Percentiles rank a stretch among this genome's conserved stretches.
These are phyloP conservation scores for Alliaria petiolata DNA, from an alignment of 345 rosid genomes.

Conservation along the genomic window DNA sequence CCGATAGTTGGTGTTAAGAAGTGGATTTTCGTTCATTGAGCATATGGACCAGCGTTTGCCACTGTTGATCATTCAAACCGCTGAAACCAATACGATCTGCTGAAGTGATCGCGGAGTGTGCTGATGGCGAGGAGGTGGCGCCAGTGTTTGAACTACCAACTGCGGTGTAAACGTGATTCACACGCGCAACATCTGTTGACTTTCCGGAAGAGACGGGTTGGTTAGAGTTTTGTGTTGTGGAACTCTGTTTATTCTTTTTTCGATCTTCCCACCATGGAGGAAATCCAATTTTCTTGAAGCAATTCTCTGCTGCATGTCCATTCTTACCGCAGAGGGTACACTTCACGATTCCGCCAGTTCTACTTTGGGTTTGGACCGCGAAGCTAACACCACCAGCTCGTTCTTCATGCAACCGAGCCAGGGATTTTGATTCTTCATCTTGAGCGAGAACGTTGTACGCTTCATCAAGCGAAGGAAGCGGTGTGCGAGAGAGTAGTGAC, in stretches of 20 bases:
- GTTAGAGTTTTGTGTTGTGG: no score
- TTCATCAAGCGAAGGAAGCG: not conserved
- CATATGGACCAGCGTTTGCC: not conserved
- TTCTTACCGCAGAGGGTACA: not conserved
- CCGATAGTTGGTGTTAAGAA: accelerated
- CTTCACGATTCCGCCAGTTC: not conserved
- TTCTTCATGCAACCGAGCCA: not conserved
- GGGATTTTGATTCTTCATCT: not conserved
- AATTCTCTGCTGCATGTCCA: not conserved
- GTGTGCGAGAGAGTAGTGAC: not conserved
- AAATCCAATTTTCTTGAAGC: not conserved
- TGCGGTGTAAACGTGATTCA: not conserved
- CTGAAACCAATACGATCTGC: not conserved
- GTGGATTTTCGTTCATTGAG: accelerated
- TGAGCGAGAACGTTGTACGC: not conserved
- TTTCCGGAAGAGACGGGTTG: not conserved
- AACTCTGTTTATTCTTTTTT: not conserved
- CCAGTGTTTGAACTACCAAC: not conserved
- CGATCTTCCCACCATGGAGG: not conserved
- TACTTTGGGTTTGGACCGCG: not conserved
- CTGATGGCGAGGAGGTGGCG: not conserved
- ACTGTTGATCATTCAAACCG: not conserved
- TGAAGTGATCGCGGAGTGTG: not conserved
- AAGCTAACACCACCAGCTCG: not conserved
- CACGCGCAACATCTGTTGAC: accelerated